Conservation (phyloP, 2,329 filamentous ascomycete species). For the Chalaropsis thielavioides region DNA sequence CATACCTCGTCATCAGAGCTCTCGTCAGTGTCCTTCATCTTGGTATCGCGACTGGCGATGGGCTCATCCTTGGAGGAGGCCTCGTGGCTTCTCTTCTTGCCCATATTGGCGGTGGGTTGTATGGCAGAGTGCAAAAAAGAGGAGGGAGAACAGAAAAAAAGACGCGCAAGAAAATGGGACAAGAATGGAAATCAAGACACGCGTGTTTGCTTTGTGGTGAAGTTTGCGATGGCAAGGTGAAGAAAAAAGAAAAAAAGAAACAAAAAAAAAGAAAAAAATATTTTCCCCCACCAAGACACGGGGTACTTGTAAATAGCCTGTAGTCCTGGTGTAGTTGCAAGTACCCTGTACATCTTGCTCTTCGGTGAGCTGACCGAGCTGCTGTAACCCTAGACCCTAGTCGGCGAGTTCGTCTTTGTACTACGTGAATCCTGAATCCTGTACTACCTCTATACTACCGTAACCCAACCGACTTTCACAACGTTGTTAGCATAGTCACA, state of each 20-base stretch:
- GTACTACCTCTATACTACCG: neutral
- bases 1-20: slow-evolving; percentile 41
- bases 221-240: neutral
- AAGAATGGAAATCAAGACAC: too few relatives aligned
- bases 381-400: neutral
- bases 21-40: slow-evolving; percentile 32
- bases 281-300: neutral
- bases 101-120: slow-evolving; percentile 27
- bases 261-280: too few relatives aligned
- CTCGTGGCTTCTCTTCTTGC: slow-evolving; percentile 38
- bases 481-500: too few relatives aligned
- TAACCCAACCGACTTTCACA: too few relatives aligned
- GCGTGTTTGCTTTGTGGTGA: too few relatives aligned
- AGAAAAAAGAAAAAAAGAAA: slow-evolving; percentile 1
- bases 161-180: too few relatives aligned
- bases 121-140: neutral
- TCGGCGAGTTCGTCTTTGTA: neutral
- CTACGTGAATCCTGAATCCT: neutral
- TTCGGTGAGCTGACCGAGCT: neutral
- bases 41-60: slow-evolving; percentile 32
- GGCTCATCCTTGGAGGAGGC: slow-evolving; percentile 31
- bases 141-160: too few relatives aligned
- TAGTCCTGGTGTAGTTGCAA: neutral
- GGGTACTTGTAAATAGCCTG: neutral
- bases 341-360: neutral